These are phyloP conservation scores for Pichia membranifaciens DNA, from an alignment of 805 yeast species.

Conservation along the genomic window DNA sequence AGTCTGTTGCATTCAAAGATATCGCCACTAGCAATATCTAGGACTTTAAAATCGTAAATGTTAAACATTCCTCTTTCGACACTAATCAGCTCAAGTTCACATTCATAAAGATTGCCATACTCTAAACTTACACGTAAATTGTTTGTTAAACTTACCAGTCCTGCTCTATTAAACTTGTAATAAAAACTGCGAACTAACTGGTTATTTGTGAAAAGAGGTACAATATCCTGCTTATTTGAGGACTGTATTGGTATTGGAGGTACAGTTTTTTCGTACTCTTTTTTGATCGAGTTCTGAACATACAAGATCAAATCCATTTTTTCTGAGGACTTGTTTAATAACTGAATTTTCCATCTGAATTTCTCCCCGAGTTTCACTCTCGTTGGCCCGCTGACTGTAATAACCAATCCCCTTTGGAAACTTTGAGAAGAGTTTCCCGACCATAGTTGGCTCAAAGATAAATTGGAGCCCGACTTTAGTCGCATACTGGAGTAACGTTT, in stretches of 20 bases:
- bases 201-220: conserved; percentile 27
- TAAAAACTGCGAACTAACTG: conserved; percentile 26
- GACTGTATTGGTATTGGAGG: conserved; percentile 32
- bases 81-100: conserved; percentile 55
- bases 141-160: conserved; percentile 58
- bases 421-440: conserved; percentile 13
- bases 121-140: conserved; percentile 59
- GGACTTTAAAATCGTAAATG: conserved; percentile 57
- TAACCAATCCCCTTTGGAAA: conserved; percentile 14
- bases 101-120: conserved; percentile 57
- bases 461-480: conserved; percentile 19
- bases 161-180: conserved; percentile 41
- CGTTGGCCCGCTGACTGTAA: conserved; percentile 60
- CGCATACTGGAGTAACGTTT: conserved; percentile 14
- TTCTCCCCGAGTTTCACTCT: conserved; percentile 54
- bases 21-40: conserved; percentile 61
- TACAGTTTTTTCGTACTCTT: conserved; percentile 32
- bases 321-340: conserved; percentile 51
- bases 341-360: conserved; percentile 59
- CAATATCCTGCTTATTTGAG: conserved; percentile 19
- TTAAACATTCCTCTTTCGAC: conserved; percentile 59
- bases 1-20: conserved; percentile 64
- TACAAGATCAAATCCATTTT: conserved; percentile 49
- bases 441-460: conserved; percentile 17
- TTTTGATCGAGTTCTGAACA: conserved; percentile 33